Conservation (phyloP, 805 yeast species). For the Brettanomyces custersianus region DNA sequence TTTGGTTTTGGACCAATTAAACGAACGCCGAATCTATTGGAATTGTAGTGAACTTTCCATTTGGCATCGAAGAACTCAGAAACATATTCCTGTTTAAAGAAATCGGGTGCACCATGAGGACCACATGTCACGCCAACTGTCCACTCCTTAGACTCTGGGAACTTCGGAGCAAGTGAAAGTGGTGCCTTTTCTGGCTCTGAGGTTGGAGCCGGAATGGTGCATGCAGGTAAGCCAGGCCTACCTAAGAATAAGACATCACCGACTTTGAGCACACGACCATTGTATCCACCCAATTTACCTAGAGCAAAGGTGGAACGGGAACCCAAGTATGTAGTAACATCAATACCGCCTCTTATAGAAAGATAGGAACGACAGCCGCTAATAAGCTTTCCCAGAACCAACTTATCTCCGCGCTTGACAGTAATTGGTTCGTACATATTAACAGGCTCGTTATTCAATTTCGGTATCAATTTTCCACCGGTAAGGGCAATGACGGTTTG, state of each 20-base stretch:
- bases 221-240: slow-evolving; percentile 59
- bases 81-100: slow-evolving; percentile 70
- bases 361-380: slow-evolving; percentile 86
- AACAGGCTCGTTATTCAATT: slow-evolving; percentile 49
- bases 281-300: slow-evolving; percentile 89
- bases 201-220: slow-evolving; percentile 65
- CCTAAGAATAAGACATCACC: slow-evolving; percentile 91
- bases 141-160: slow-evolving; percentile 50
- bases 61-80: slow-evolving; percentile 62
- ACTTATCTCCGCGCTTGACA: slow-evolving; percentile 65
- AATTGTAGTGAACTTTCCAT: slow-evolving; percentile 96
- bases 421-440: slow-evolving; percentile 66
- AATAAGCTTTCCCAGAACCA: slow-evolving; percentile 71
- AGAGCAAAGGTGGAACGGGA: slow-evolving; percentile 95
- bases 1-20: slow-evolving; percentile 90
- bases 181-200: slow-evolving; percentile 57
- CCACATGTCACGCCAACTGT: slow-evolving; percentile 90
- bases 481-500: slow-evolving; percentile 72
- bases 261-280: slow-evolving; percentile 82
- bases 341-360: slow-evolving; percentile 88
- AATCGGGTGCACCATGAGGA: slow-evolving; percentile 97
- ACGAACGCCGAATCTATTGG: slow-evolving; percentile 94
- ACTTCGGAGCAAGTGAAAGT: slow-evolving; percentile 43
- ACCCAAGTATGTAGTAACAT: slow-evolving; percentile 88
- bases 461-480: slow-evolving; percentile 72